These are phyloP conservation scores for Babesia ovata DNA, from an alignment of 169 alveolate species.

Conservation along the genomic window DNA sequence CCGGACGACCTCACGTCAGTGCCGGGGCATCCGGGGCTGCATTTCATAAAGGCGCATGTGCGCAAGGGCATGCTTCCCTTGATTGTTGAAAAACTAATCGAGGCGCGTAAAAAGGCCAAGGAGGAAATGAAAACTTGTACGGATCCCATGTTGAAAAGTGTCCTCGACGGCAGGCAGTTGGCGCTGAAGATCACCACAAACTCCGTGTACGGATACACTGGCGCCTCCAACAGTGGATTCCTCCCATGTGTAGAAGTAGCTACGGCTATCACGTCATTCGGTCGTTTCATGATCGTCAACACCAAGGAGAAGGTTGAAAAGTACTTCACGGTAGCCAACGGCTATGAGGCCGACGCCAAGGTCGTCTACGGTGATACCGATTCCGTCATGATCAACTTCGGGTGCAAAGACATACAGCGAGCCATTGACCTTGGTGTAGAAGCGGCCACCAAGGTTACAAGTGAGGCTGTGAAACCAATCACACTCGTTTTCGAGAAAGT, in stretches of 20 bases:
- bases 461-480: constrained; percentile 90
- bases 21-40: constrained; percentile 55
- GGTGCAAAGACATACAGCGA: constrained; percentile 84
- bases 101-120: constrained; percentile 95
- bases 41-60: constrained; percentile 52
- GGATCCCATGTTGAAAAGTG: constrained; percentile 91
- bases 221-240: constrained; percentile 96
- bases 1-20: constrained; percentile 59
- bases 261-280: constrained; percentile 95
- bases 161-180: constrained; percentile 98
- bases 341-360: constrained; percentile 89
- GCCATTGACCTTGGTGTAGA: constrained; percentile 92
- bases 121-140: constrained; percentile 87
- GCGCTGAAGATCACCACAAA: constrained; percentile 98
- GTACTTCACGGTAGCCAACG: constrained; percentile 85
- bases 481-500: constrained; percentile 97
- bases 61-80: constrained; percentile 95
- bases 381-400: constrained; percentile 98
- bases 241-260: constrained; percentile 96
- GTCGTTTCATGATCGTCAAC: constrained; percentile 93
- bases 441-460: constrained; percentile 91
- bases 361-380: constrained; percentile 99
- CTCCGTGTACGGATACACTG: constrained; percentile 99
- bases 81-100: constrained; percentile 95
- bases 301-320: constrained; percentile 79